phyloP scores from a whole-genome alignment of 805 yeast species.

The Starmerella floris region DNA sequence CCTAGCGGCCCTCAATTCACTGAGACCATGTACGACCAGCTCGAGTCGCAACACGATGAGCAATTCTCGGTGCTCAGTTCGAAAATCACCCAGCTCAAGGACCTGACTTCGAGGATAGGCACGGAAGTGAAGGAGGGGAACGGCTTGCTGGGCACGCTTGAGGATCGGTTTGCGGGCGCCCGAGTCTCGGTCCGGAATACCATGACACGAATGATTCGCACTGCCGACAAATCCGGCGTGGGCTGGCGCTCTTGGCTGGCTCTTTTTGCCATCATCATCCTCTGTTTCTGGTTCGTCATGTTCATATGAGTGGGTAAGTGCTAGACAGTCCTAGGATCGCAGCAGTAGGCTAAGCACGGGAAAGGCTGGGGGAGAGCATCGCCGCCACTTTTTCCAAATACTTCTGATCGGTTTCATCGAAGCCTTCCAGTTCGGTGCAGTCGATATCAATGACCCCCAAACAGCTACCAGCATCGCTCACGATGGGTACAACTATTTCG shows the following conservation, averaged over 20 bases:
- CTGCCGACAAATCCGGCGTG: slow-evolving; percentile 54
- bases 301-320: slow-evolving; percentile 8
- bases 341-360: no score
- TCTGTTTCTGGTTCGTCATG: slow-evolving; percentile 39
- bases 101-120: slow-evolving; percentile 45
- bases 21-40: slow-evolving; percentile 41
- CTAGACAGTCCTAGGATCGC: no score
- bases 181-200: slow-evolving; percentile 39
- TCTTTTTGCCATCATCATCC: slow-evolving; percentile 34
- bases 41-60: slow-evolving; percentile 57
- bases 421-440: slow-evolving; percentile 51
- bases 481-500: slow-evolving; percentile 83
- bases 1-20: slow-evolving; percentile 26
- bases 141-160: slow-evolving; percentile 34
- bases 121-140: slow-evolving; percentile 47
- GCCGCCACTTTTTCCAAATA: slow-evolving; percentile 48
- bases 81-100: slow-evolving; percentile 43
- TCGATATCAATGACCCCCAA: slow-evolving; percentile 82
- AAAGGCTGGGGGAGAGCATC: slow-evolving; percentile 36
- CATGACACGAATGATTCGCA: slow-evolving; percentile 42
- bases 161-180: slow-evolving; percentile 37
- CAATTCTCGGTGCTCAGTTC: slow-evolving; percentile 42
- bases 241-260: slow-evolving; percentile 49
- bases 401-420: slow-evolving; percentile 47
- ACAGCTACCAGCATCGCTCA: slow-evolving; percentile 29